These are phyloP conservation scores for Fusarium fujikuroi DNA, from an alignment of 2,329 filamentous ascomycete genomes.

Conservation along the genomic window DNA sequence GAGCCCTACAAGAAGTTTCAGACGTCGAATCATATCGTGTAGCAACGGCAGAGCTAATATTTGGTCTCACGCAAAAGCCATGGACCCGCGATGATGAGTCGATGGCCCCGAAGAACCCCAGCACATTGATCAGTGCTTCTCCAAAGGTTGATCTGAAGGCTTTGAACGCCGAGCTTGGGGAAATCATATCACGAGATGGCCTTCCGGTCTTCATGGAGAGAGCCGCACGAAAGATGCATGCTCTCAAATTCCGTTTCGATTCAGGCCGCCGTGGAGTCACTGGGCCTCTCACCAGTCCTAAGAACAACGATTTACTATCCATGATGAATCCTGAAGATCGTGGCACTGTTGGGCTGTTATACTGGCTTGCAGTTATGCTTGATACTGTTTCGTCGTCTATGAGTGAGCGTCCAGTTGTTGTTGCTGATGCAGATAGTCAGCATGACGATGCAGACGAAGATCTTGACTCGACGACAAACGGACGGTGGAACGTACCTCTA, in stretches of 20 bases:
- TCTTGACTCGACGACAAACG: conserved; percentile 5
- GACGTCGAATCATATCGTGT: conserved; percentile 52
- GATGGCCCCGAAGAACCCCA: background rate
- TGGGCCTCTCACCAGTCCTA: background rate
- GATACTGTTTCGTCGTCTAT: conserved; percentile 67
- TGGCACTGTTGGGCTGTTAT: conserved; percentile 63
- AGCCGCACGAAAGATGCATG: conserved; percentile 41
- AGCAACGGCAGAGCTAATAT: conserved; percentile 52
- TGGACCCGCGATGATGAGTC: conserved; percentile 31
- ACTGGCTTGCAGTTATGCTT: conserved; percentile 69
- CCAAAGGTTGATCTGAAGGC: conserved; percentile 19
- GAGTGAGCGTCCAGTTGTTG: conserved; percentile 51
- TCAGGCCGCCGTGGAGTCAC: conserved; percentile 25
- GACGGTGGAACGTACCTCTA: conserved; percentile 39
- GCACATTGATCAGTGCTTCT: background rate
- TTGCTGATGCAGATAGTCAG: conserved; percentile 54
- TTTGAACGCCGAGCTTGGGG: conserved; percentile 23
- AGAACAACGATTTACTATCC: background rate
- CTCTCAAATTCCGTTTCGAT: conserved; percentile 43
- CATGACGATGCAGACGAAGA: conserved; percentile 43
- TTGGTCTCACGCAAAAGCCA: conserved; percentile 51
- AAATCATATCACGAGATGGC: conserved; percentile 39
- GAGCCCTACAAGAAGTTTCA: conserved; percentile 48
- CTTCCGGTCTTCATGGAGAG: conserved; percentile 39
- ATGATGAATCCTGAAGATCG: conserved; percentile 41